Base-by-base conservation (phyloP, 2,329 filamentous ascomycete species). In the Hymenotorrendiella dingleyae region DNA sequence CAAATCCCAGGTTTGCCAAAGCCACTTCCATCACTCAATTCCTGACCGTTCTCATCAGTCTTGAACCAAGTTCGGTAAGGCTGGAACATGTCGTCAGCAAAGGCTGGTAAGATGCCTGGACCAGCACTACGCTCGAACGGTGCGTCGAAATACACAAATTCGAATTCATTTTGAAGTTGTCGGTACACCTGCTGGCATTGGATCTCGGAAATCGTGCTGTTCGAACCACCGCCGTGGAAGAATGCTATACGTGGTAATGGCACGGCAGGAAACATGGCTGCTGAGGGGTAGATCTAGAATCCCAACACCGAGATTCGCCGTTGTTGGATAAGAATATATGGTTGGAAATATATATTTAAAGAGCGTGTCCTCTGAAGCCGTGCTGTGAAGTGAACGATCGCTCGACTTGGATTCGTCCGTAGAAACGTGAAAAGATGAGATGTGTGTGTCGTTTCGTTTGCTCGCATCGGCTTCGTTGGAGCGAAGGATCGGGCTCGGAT, bases 211-310 rank as follows among this genome's bases (percentile, higher is more conserved):
- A 54, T 54, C 4, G 46, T 28, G 30, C 45, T 39, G 4, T 48
- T 46, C 26, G 49, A 53, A 16, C 52, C 52, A 20, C 49, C 52
- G 32, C 52, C 52, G 36, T 54, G 52, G 44, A 52, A 54, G 36
- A 50, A 54, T 24, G 52, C 52, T 19, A 54, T 48, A 3, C 49
- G 44, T 28, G 49, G 52, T 14, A 26, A 22, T 7, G 29, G 19
- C 40, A 42, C 23, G 27, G 28, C n/a, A n/a, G n/a, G n/a, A n/a
- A n/a, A n/a, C n/a, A n/a, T n/a, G n/a, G n/a, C n/a, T n/a, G n/a
- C n/a, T n/a, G n/a, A n/a, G n/a, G n/a, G n/a, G n/a, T n/a, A n/a
- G n/a, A n/a, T n/a, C n/a, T n/a, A n/a, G n/a, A n/a, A n/a, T n/a
- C n/a, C n/a, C n/a, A n/a, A n/a, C n/a, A n/a, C n/a, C n/a, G n/a